These are phyloP conservation scores for Nakazawaea ambrosiae DNA, from an alignment of 805 yeast species.

Conservation along the genomic window DNA sequence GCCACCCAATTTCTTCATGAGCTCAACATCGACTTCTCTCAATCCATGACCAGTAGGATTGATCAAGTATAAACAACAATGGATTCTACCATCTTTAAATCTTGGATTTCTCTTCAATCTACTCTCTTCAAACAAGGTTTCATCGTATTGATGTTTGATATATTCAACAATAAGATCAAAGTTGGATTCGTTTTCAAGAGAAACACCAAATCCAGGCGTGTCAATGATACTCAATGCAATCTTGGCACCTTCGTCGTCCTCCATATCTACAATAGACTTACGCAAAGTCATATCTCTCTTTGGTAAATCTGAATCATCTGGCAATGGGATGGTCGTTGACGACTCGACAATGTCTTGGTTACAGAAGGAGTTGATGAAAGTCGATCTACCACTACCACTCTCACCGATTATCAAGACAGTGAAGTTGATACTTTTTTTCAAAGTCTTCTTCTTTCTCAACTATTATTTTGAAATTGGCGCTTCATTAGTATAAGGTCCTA, in stretches of 20 bases:
- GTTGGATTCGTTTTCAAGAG: slow-evolving; percentile 58
- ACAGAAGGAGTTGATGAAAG: slow-evolving; percentile 85
- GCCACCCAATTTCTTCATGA: slow-evolving; percentile 62
- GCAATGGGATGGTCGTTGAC: slow-evolving; percentile 48
- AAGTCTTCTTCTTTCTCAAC: slow-evolving; percentile 67
- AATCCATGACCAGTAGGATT: slow-evolving; percentile 60
- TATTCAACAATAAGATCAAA: slow-evolving; percentile 71
- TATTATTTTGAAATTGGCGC: too few relatives aligned
- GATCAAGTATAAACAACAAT: slow-evolving; percentile 71
- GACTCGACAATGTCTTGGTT: slow-evolving; percentile 80
- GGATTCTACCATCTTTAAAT: slow-evolving; percentile 79
- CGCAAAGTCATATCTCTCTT: slow-evolving; percentile 56
- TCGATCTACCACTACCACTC: slow-evolving; percentile 85
- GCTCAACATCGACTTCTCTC: slow-evolving; percentile 64
- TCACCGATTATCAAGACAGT: slow-evolving; percentile 84
- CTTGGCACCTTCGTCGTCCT: slow-evolving; percentile 81
- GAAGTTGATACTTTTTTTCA: slow-evolving; percentile 80
- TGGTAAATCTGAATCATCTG: slow-evolving; percentile 45
- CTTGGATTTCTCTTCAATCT: slow-evolving; percentile 80
- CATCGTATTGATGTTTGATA: slow-evolving; percentile 77
- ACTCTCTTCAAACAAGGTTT: slow-evolving; percentile 72
- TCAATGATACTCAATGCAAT: slow-evolving; percentile 71
- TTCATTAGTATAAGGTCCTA: background rate
- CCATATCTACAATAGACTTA: slow-evolving; percentile 77
- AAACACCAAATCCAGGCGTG: slow-evolving; percentile 80